These are phyloP conservation scores for Yamadazyma aaseri DNA, from an alignment of 1,139 yeast genomes.

Conservation along the genomic window DNA sequence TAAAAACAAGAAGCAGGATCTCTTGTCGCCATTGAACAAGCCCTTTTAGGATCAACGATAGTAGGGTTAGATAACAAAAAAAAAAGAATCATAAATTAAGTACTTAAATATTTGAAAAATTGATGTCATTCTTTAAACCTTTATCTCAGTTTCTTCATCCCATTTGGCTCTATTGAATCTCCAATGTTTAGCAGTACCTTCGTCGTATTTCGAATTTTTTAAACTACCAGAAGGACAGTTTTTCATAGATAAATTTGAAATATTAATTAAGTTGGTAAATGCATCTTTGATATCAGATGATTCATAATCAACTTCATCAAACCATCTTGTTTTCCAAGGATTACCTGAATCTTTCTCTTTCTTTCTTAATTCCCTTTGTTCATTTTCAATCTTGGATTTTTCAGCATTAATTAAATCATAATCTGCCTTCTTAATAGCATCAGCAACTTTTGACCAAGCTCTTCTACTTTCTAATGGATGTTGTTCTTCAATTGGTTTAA, in stretches of 20 bases:
- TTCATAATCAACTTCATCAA: slow-evolving; percentile 52
- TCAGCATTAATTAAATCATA: slow-evolving; percentile 70
- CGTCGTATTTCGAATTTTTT: slow-evolving; percentile 51
- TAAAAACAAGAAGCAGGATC: slow-evolving; percentile 59
- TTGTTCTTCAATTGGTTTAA: slow-evolving; percentile 78
- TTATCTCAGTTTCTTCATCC: slow-evolving; percentile 60
- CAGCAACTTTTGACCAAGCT: slow-evolving; percentile 88
- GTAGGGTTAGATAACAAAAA: too few species aligned
- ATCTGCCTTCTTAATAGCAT: slow-evolving; percentile 74
- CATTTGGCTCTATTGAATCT: slow-evolving; percentile 56
- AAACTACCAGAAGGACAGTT: slow-evolving; percentile 69
- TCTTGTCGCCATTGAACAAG: too few species aligned
- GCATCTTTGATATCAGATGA: slow-evolving; percentile 21
- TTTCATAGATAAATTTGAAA: slow-evolving; percentile 56
- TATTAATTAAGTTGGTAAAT: slow-evolving; percentile 50
- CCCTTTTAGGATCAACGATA: slow-evolving; percentile 1
- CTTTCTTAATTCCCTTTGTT: slow-evolving; percentile 78
- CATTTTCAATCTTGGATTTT: slow-evolving; percentile 76
- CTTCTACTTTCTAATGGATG: slow-evolving; percentile 72
- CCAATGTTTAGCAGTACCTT: slow-evolving; percentile 61
- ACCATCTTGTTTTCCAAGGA: slow-evolving; percentile 80
- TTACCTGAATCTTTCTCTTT: slow-evolving; percentile 61
- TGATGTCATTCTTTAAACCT: slow-evolving; percentile 19
- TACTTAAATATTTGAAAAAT: neutral
- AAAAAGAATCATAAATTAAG: neutral